Percentiles rank a stretch among this genome's conserved stretches.
Evolutionary conservation across 1,284 basidiomycete genomes (phyloP).

Genomic region (Chalciporus sp.): DNA sequence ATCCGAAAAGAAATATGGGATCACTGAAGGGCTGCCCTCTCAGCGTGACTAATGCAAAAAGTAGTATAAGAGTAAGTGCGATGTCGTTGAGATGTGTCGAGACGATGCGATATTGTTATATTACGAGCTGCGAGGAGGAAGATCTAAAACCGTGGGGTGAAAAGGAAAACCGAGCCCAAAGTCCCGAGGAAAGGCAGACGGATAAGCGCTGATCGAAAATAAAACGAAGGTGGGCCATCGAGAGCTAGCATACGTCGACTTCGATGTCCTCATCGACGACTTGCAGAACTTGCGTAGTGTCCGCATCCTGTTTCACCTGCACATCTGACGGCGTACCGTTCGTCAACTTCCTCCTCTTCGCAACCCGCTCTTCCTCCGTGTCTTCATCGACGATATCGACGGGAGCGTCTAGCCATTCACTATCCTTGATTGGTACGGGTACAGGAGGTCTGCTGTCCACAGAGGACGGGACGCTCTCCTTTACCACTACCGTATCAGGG

Average conservation of each 20-base stretch:
- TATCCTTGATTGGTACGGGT: conserved; percentile 29
- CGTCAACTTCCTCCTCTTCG: conserved; percentile 51
- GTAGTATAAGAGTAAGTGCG: conserved; percentile 20
- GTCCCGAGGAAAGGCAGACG: neutral
- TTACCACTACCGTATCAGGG: conserved; percentile 9
- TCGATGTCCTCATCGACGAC: conserved; percentile 32
- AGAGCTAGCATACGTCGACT: conserved; percentile 29
- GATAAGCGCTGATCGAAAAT: neutral
- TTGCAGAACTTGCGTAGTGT: conserved; percentile 7
- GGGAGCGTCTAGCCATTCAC: conserved; percentile 41
- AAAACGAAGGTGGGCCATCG: neutral
- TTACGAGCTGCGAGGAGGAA: conserved; percentile 6
- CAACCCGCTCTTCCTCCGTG: conserved; percentile 51
- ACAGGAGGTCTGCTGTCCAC: conserved; percentile 22
- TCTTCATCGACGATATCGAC: conserved; percentile 62
- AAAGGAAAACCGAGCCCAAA: conserved; percentile 6
- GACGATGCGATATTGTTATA: conserved; percentile 18
- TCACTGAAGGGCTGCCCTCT: conserved; percentile 1
- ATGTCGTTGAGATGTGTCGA: conserved; percentile 17
- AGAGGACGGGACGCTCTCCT: conserved; percentile 20
- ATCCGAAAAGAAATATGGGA: conserved; percentile 25
- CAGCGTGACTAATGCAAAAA: conserved; percentile 16
- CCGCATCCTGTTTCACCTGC: neutral
- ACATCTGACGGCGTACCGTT: neutral
- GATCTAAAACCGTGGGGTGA: neutral